Evolutionary conservation across 805 yeast species (phyloP).

Genomic region (Wickerhamiella domercqiae): DNA sequence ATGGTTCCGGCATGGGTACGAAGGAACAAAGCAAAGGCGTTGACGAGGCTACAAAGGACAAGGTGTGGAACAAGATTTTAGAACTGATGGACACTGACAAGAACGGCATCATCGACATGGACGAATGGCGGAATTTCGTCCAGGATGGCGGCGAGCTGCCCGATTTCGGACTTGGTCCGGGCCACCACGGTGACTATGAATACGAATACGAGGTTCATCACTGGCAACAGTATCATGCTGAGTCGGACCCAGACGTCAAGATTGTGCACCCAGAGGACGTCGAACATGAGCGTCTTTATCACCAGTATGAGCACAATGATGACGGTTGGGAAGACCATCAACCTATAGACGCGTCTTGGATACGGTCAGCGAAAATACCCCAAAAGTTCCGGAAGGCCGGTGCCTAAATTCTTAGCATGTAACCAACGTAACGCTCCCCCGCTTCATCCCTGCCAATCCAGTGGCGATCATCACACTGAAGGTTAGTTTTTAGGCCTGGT

Average conservation of each 20-base stretch:
- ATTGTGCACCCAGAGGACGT: conserved; percentile 76
- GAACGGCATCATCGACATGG: conserved; percentile 48
- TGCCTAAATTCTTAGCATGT: neutral
- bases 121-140: conserved; percentile 56
- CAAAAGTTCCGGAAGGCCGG: conserved; percentile 11
- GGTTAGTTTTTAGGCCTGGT: too few species aligned
- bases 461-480: too few species aligned
- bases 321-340: conserved; percentile 20
- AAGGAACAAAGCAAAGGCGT: conserved; percentile 49
- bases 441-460: too few species aligned
- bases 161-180: conserved; percentile 85
- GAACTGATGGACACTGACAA: conserved; percentile 45
- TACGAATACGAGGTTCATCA: conserved; percentile 89
- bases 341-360: conserved; percentile 14
- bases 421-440: too few species aligned
- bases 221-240: conserved; percentile 51
- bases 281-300: conserved; percentile 73
- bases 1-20: conserved; percentile 78
- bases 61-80: conserved; percentile 43
- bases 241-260: conserved; percentile 65
- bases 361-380: conserved; percentile 15
- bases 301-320: conserved; percentile 70
- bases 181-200: conserved; percentile 89
- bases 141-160: conserved; percentile 60
- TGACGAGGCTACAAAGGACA: conserved; percentile 35